Evolutionary conservation across 768 basidiomycete species (phyloP).

Genomic region (Auricularia cornea): DNA sequence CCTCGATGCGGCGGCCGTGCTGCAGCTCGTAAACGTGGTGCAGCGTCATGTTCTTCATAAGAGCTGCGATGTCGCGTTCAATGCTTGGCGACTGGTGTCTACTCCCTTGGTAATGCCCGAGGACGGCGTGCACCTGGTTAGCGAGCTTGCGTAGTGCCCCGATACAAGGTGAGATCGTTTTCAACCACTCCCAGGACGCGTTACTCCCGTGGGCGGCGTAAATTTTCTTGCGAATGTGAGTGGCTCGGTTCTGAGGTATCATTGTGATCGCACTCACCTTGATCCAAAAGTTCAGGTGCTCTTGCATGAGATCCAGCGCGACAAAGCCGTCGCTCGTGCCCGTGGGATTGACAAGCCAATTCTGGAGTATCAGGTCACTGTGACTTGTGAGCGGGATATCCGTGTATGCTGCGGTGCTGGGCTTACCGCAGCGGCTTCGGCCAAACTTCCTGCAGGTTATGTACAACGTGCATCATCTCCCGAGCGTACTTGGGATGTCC

Average conservation of each 20-base stretch:
- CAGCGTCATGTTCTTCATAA: slow-evolving; percentile 15
- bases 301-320: slow-evolving; percentile 26
- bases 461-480: slow-evolving; percentile 21
- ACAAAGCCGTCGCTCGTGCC: slow-evolving; percentile 18
- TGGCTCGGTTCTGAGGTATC: not conserved
- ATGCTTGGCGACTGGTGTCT: slow-evolving; percentile 24
- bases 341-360: slow-evolving; percentile 26
- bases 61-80: slow-evolving; percentile 19
- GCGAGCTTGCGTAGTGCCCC: slow-evolving; percentile 19
- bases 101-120: slow-evolving; percentile 24
- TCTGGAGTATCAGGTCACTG: slow-evolving; percentile 21
- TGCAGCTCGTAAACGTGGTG: slow-evolving; percentile 17
- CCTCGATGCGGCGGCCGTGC: slow-evolving; percentile 14
- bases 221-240: slow-evolving; percentile 15
- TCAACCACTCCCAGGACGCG: slow-evolving; percentile 17
- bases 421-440: slow-evolving; percentile 17
- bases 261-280: slow-evolving; percentile 14
- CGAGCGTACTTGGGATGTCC: not conserved
- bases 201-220: slow-evolving; percentile 26
- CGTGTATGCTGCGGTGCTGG: not conserved
- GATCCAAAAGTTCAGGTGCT: slow-evolving; percentile 27
- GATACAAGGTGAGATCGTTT: slow-evolving; percentile 12
- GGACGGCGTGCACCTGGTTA: slow-evolving; percentile 14
- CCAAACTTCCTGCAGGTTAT: slow-evolving; percentile 21
- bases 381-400: not conserved